phyloP scores from a whole-genome alignment of 2,329 filamentous ascomycete species.

The Nectriaceae sp. region DNA sequence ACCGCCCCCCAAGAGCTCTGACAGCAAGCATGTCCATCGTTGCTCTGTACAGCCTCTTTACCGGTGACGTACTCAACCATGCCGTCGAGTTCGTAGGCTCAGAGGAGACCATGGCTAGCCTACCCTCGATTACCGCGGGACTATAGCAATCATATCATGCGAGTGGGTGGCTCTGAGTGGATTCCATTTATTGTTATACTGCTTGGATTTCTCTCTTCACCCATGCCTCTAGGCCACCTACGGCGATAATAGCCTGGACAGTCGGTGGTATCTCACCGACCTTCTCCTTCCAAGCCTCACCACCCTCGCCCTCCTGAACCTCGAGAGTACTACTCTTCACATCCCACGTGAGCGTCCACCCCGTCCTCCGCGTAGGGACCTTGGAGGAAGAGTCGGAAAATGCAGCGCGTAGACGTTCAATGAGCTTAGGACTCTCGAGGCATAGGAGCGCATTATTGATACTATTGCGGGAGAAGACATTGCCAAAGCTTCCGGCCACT shows the following conservation, averaged over 20 bases:
- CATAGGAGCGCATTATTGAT: conserved; percentile 80
- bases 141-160: too few relatives aligned
- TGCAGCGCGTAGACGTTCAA: conserved; percentile 64
- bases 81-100: conserved; percentile 85
- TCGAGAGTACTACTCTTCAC: conserved; percentile 70
- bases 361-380: conserved; percentile 68
- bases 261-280: conserved; percentile 81
- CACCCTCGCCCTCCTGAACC: conserved; percentile 62
- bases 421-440: conserved; percentile 69
- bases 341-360: conserved; percentile 83
- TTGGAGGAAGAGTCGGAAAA: conserved; percentile 55
- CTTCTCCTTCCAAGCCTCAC: conserved; percentile 71
- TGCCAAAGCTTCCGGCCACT: conserved; percentile 77
- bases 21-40: conserved; percentile 34
- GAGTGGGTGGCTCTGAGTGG: too few relatives aligned
- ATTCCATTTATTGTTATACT: too few relatives aligned
- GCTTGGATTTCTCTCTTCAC: conserved; percentile 75
- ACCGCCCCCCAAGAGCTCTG: conserved; percentile 78
- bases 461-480: conserved; percentile 78
- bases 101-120: conserved; percentile 71
- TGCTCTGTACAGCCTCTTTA: conserved; percentile 83
- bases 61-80: conserved; percentile 86
- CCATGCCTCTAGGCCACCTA: conserved; percentile 79
- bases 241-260: conserved; percentile 79
- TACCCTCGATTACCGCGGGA: too few relatives aligned